Evolutionary conservation across 1,284 basidiomycete genomes (phyloP).

Genomic region (Moesziomyces globuligerus): DNA sequence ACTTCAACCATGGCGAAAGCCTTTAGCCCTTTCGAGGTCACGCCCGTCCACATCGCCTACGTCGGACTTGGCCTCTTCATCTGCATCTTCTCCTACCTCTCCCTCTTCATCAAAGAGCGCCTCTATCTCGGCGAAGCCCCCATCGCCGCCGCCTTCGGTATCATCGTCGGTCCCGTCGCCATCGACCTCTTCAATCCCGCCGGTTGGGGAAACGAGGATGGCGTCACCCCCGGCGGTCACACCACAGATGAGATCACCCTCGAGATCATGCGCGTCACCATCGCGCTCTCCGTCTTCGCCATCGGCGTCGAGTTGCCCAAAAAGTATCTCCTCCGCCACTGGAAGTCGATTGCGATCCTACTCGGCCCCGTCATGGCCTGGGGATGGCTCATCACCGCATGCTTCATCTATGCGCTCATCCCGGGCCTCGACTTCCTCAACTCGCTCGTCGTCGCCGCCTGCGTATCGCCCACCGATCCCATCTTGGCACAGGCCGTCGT

Average conservation of each 20-base stretch:
- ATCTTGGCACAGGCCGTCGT: constrained; percentile 75
- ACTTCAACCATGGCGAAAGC: constrained; percentile 43
- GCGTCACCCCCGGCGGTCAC: constrained; percentile 73
- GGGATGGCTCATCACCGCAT: constrained; percentile 85
- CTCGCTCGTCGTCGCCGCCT: constrained; percentile 76
- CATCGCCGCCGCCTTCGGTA: constrained; percentile 92
- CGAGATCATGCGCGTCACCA: constrained; percentile 93
- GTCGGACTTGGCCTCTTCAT: constrained; percentile 64
- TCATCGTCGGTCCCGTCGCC: constrained; percentile 85
- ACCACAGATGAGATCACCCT: constrained; percentile 73
- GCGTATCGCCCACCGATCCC: constrained; percentile 95
- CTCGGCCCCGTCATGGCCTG: constrained; percentile 86
- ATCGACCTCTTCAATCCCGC: constrained; percentile 86
- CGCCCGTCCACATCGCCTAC: constrained; percentile 63
- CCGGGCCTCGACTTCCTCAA: constrained; percentile 56
- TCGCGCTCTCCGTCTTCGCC: constrained; percentile 96
- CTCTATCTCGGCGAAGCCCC: constrained; percentile 96
- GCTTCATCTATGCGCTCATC: constrained; percentile 62
- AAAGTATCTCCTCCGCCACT: constrained; percentile 85
- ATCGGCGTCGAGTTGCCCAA: constrained; percentile 78
- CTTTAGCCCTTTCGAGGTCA: constrained; percentile 64
- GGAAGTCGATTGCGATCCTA: constrained; percentile 86
- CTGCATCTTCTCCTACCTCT: constrained; percentile 89
- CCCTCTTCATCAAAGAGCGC: constrained; percentile 88
- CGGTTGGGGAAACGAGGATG: constrained; percentile 76